Conservation (phyloP, 371 early-diverging fungal species). For the Mortierella sp. region DNA sequence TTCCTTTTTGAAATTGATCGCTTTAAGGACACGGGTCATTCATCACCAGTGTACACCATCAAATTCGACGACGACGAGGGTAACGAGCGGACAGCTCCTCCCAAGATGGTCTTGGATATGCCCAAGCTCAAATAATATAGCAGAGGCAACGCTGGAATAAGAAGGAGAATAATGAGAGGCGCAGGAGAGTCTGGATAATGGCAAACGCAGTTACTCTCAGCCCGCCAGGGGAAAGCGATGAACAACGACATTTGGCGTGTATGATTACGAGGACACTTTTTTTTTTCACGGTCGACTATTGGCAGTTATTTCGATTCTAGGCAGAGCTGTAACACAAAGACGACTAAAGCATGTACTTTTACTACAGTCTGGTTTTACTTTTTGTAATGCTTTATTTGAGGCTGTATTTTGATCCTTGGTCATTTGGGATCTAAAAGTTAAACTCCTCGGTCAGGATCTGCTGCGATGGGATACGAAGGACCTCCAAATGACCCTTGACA, state of each 20-base stretch:
- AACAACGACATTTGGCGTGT: background rate
- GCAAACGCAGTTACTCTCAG: background rate
- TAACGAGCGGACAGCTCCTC: constrained; percentile 50
- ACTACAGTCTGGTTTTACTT: background rate
- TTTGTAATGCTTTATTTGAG: background rate
- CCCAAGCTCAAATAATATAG: constrained; percentile 65
- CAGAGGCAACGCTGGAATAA: constrained; percentile 13
- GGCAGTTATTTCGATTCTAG: background rate
- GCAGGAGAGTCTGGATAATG: background rate
- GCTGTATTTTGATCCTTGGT: background rate
- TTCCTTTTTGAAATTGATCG: background rate
- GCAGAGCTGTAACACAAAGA: background rate
- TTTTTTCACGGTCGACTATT: background rate
- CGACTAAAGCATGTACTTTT: constrained; percentile 5
- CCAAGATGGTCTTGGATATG: constrained; percentile 69
- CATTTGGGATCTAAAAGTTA: constrained; percentile 17
- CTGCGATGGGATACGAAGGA: constrained; percentile 19
- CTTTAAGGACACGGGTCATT: constrained; percentile 36
- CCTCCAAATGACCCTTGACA: constrained; percentile 10
- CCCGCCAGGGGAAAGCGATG: background rate
- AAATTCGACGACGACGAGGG: constrained; percentile 58
- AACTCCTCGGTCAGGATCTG: constrained; percentile 27
- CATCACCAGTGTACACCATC: constrained; percentile 44
- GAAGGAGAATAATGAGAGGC: constrained; percentile 8
- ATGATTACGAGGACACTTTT: constrained; percentile 6